Base-by-base conservation (phyloP, 1,139 yeast genomes). In the Magnusiomyces sp. region DNA sequence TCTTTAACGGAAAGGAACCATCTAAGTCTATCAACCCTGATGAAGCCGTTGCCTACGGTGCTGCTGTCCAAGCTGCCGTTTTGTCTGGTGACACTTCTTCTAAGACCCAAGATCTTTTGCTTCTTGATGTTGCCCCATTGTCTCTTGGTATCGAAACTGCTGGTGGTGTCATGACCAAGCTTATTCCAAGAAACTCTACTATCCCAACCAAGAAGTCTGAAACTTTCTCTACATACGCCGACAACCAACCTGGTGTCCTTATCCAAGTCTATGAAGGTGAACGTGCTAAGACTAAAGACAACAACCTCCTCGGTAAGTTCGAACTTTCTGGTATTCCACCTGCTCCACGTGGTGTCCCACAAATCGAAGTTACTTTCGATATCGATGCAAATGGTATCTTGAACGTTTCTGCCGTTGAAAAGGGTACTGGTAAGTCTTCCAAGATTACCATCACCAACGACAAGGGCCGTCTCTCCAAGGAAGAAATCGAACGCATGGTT, bases 281-380 rank as follows among this genome's bases (percentile, higher is more conserved):
- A 78, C 84, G 95, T 76, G 87, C 90, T 67, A 79, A 81, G 73
- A 85, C 95, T 60, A 83, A 86, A 80, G 95, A 87, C 76, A 86
- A 87, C 84, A 86, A 86, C 81, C 74, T 86, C 72, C 83, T 86
- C 68, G 95, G 95, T 75, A 86, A 86, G 80, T 86, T 86, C 73
- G 92, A 89, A 71, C 80, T 86, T 67, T 75, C 89, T 63, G 95
- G 95, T 71, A 86, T 86, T 60, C 95, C 95, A 68, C 95, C 95
- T 66, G 95, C 95, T 55, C 95, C 95, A 72, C 86, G 92, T 76
- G 95, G 95, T 77, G 95, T 86, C 59, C 95, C 95, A 66, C 94
- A 86, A 76, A 85, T 87, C 64, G 95, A 87, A 77, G 95, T 87
- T 63, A 85, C 95, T 62, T 87, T 87, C 68, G 95, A 87, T 71